Evolutionary conservation across 2,329 filamentous ascomycete species (phyloP).

Genomic region (Trichoderma koningiopsis): DNA sequence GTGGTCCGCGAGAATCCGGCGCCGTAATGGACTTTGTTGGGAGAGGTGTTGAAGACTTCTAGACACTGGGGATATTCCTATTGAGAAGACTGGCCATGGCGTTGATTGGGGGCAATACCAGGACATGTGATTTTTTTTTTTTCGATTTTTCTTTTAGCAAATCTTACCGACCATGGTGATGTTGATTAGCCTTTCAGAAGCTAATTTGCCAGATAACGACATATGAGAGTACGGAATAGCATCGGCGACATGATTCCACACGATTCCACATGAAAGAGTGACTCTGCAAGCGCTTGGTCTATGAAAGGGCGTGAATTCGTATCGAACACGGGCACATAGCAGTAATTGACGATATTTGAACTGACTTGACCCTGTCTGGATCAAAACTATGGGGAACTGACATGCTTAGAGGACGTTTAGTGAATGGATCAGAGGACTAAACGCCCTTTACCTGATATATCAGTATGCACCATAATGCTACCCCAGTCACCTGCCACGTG

Average conservation of each 20-base stretch:
- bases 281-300: not conserved
- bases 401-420: not conserved
- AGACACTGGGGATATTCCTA: constrained; percentile 10
- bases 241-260: not conserved
- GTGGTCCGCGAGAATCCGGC: constrained; percentile 89
- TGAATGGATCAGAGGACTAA: not conserved
- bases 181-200: not conserved
- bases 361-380: not conserved
- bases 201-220: not conserved
- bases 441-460: constrained; percentile 2
- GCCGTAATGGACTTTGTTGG: constrained; percentile 49
- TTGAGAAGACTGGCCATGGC: constrained; percentile 33
- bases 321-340: not conserved
- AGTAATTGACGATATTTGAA: not conserved
- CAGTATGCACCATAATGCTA: not conserved
- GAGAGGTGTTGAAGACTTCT: not conserved
- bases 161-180: not conserved
- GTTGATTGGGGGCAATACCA: constrained; percentile 37
- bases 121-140: constrained; percentile 32
- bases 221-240: constrained; percentile 1
- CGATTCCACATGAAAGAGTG: not conserved
- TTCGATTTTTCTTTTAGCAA: constrained; percentile 3
- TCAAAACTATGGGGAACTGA: not conserved
- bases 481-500: constrained; percentile 11
- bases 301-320: not conserved